These are phyloP conservation scores for Colletotrichum lindemuthianum DNA, from an alignment of 2,329 filamentous ascomycete species.

Conservation along the genomic window DNA sequence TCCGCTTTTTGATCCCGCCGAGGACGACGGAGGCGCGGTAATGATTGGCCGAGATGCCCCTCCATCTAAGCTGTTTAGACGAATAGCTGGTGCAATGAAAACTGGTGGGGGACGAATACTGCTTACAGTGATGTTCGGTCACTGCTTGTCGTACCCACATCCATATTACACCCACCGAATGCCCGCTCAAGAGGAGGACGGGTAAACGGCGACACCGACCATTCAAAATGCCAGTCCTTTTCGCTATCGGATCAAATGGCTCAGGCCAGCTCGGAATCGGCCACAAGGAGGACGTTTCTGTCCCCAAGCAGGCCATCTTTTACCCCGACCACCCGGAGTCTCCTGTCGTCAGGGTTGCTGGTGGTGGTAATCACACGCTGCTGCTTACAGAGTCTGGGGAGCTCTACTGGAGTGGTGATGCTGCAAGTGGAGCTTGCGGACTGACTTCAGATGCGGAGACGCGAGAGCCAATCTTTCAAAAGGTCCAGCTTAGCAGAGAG, in stretches of 20 bases:
- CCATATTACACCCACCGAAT: background rate
- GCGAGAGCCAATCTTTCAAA: slow-evolving; percentile 50
- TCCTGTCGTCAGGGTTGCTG: slow-evolving; percentile 52
- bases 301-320: slow-evolving; percentile 72
- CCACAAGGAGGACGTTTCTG: slow-evolving; percentile 76
- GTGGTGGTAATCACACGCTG: slow-evolving; percentile 90
- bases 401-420: slow-evolving; percentile 74
- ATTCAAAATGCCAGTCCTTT: slow-evolving; percentile 62
- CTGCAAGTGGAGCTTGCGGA: slow-evolving; percentile 64
- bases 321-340: slow-evolving; percentile 49
- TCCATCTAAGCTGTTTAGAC: slow-evolving; percentile 23
- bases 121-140: slow-evolving; percentile 19
- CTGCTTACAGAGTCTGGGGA: slow-evolving; percentile 69
- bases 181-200: background rate
- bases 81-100: slow-evolving; percentile 9
- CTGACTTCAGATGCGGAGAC: slow-evolving; percentile 42
- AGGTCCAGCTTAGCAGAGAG: slow-evolving; percentile 48
- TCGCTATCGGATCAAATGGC: slow-evolving; percentile 80
- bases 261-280: slow-evolving; percentile 79
- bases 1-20: slow-evolving; percentile 34
- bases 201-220: background rate
- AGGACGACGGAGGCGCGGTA: slow-evolving; percentile 27
- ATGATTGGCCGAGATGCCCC: slow-evolving; percentile 33
- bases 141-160: background rate
- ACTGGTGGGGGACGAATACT: slow-evolving; percentile 32